phyloP scores from a whole-genome alignment of 345 rosid genomes.

The Dipteronia dyeriana region DNA sequence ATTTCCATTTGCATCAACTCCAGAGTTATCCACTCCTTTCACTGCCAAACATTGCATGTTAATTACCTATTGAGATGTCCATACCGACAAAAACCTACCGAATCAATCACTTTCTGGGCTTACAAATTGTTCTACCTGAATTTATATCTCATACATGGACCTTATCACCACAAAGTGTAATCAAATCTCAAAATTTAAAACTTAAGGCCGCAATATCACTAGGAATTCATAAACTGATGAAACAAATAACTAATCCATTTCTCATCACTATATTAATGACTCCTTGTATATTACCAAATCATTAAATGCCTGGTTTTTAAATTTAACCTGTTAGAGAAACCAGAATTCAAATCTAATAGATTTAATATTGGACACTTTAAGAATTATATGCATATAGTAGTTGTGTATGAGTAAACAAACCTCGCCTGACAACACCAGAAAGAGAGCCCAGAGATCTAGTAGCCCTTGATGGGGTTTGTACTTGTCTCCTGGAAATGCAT shows the following conservation, averaged over 20 bases:
- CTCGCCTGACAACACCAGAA: conserved; percentile 57
- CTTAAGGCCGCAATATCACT: not conserved
- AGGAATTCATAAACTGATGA: not conserved
- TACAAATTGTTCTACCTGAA: not conserved
- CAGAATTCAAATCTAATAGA: not conserved
- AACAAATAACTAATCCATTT: not conserved
- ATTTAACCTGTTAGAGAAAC: not conserved
- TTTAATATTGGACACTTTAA: not conserved
- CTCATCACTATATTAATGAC: not conserved
- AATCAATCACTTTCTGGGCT: not conserved
- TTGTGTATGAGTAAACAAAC: conserved; percentile 28
- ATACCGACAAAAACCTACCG: not conserved
- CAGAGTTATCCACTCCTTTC: conserved; percentile 44
- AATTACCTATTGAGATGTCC: not conserved
- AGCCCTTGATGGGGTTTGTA: conserved; percentile 48
- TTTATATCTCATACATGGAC: not conserved
- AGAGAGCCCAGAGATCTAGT: conserved; percentile 53
- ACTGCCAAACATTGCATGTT: not conserved
- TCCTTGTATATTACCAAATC: not conserved
- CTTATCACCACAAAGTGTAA: not conserved
- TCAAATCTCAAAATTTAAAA: not conserved
- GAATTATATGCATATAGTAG: not conserved
- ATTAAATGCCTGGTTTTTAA: not conserved
- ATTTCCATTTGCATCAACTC: conserved; percentile 53
- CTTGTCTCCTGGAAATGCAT: conserved; percentile 48